These are phyloP conservation scores for Russula brevipes DNA, from an alignment of 768 basidiomycete species.

Conservation along the genomic window DNA sequence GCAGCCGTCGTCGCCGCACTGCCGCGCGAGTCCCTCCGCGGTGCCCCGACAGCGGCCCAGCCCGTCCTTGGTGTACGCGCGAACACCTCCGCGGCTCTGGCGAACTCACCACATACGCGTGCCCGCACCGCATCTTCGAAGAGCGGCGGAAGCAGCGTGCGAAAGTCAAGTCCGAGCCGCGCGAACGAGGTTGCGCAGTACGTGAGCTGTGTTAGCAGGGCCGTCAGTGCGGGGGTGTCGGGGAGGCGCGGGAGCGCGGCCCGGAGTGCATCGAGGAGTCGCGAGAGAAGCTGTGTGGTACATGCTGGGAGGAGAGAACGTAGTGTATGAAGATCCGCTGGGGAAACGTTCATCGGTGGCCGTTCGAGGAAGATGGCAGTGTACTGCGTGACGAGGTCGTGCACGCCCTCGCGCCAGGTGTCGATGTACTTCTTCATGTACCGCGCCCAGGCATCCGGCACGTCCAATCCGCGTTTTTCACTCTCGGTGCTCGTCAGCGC, in stretches of 20 bases:
- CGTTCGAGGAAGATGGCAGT: constrained; percentile 84
- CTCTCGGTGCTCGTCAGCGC: constrained; percentile 49
- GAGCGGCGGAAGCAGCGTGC: constrained; percentile 56
- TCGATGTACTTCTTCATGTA: constrained; percentile 87
- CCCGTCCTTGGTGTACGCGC: constrained; percentile 12
- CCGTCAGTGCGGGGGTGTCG: constrained; percentile 55
- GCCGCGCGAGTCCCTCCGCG: constrained; percentile 22
- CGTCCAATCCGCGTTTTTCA: constrained; percentile 37
- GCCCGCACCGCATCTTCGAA: constrained; percentile 59
- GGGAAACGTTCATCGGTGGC: constrained; percentile 33
- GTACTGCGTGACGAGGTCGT: constrained; percentile 88
- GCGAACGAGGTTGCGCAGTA: constrained; percentile 92
- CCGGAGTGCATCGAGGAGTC: constrained; percentile 64
- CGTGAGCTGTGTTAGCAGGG: constrained; percentile 86
- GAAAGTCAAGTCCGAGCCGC: constrained; percentile 90
- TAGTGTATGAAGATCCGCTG: constrained; percentile 35
- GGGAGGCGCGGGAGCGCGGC: constrained; percentile 57
- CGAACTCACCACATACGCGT: constrained; percentile 51
- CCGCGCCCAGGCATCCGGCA: constrained; percentile 61
- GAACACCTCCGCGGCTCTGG: constrained; percentile 33
- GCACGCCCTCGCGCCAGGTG: constrained; percentile 85
- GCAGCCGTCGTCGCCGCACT: constrained; percentile 15
- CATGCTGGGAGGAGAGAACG: constrained; percentile 60
- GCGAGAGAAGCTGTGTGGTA: constrained; percentile 52
- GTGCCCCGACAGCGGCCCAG: constrained; percentile 22